Conservation (phyloP, 768 basidiomycete genomes). For the Cystofilobasidium bisporidii region DNA sequence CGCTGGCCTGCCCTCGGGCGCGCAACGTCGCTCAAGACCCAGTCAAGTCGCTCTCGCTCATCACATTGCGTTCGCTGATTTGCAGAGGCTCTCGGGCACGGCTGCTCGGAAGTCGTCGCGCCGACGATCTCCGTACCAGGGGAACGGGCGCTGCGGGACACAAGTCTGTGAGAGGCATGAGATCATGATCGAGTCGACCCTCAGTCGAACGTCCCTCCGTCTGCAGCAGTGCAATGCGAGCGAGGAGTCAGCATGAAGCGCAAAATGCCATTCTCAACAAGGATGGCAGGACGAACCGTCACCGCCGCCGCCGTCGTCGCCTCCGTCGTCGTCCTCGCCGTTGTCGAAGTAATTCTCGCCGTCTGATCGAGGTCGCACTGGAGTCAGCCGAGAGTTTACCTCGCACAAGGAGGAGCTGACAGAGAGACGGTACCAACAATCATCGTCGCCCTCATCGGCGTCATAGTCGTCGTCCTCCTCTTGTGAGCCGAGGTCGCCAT, state of each 20-base stretch:
- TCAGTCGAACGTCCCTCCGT: constrained; percentile 25
- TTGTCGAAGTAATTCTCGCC: constrained; percentile 28
- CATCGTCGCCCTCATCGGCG: constrained; percentile 27
- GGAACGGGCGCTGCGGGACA: too few relatives aligned
- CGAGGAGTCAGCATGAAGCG: background rate
- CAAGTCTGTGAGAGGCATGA: background rate
- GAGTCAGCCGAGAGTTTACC: background rate
- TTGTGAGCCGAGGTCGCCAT: constrained; percentile 7
- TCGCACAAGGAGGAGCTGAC: background rate
- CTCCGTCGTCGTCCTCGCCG: constrained; percentile 26
- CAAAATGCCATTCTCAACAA: too few relatives aligned
- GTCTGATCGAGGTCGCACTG: constrained; percentile 1
- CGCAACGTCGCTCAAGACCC: too few relatives aligned
- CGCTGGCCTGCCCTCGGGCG: too few relatives aligned
- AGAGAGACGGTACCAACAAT: constrained; percentile 21
- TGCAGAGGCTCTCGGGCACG: too few relatives aligned
- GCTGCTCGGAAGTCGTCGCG: too few relatives aligned
- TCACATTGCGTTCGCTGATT: too few relatives aligned
- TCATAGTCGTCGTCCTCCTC: constrained; percentile 28
- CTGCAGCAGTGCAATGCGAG: background rate
- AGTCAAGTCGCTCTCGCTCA: too few relatives aligned
- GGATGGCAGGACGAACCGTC: background rate
- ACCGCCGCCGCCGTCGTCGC: constrained; percentile 17
- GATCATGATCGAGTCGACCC: background rate
- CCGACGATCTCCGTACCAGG: too few relatives aligned